Conservation (phyloP, 2,329 filamentous ascomycete genomes). For the Fusarium kyushuense region DNA sequence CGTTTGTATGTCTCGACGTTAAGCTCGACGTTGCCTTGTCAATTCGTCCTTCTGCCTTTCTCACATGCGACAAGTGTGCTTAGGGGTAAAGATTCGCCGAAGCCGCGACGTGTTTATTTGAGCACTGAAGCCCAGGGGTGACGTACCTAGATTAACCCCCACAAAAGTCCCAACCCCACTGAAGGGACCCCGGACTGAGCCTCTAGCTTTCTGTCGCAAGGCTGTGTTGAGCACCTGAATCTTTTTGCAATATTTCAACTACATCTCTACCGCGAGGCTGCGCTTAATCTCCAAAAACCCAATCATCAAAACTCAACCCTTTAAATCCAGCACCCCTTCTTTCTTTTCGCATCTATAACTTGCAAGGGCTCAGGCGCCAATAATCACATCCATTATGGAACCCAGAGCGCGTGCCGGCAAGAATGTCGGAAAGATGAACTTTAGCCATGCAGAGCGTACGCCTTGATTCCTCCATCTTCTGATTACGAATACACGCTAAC, state of each 20-base stretch:
- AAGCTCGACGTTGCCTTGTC: slow-evolving; percentile 22
- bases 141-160: slow-evolving; percentile 40
- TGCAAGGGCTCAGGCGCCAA: slow-evolving; percentile 20
- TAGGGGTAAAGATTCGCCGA: slow-evolving; percentile 57
- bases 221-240: slow-evolving; percentile 30
- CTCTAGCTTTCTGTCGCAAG: slow-evolving; percentile 31
- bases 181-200: slow-evolving; percentile 28
- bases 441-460: slow-evolving; percentile 77
- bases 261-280: slow-evolving; percentile 39
- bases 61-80: slow-evolving; percentile 48
- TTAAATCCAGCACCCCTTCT: background rate
- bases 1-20: background rate
- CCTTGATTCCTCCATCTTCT: background rate
- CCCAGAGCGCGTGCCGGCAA: slow-evolving; percentile 81
- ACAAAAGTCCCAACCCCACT: slow-evolving; percentile 40
- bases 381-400: slow-evolving; percentile 68
- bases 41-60: slow-evolving; percentile 24
- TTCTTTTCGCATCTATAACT: background rate
- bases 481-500: background rate
- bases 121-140: slow-evolving; percentile 24
- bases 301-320: background rate
- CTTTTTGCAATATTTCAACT: slow-evolving; percentile 32
- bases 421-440: slow-evolving; percentile 87
- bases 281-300: background rate
- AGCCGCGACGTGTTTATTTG: slow-evolving; percentile 36